Evolutionary conservation across 306 rosid species (phyloP), one percentile per base, ranked within the genome.

Genomic region (Dalbergia cultrata): DNA sequence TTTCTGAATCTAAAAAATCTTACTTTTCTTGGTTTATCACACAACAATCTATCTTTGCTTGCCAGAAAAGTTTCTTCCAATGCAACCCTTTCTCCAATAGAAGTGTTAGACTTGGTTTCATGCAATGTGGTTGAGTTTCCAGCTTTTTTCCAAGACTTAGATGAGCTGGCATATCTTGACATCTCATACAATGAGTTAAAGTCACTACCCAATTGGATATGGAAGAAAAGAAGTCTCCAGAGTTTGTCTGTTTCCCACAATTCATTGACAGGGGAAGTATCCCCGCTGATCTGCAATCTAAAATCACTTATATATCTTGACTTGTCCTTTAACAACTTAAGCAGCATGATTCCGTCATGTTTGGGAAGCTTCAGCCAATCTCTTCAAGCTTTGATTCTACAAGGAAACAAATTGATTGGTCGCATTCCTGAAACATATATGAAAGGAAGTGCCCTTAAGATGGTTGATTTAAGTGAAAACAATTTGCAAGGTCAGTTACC

Each of bases 401-500:
- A 44, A 13, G 84, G 52, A 5, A 84, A 80, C 60, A 69, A 16
- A 10, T 56, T 84, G 12, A 1, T 0, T 53, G 82, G 76, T 16
- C 9, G 2, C 17, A 75, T 75, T 80, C 76, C 82, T 45, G 79
- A 80, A 8, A 56, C 71, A 14, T 84, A 22, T 9, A 1, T 12
- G 34, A 45, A 8, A 16, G 3, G 18, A 54, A 80, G 41, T 21
- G 19, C n/a, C 5, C 17, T 75, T 0, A 22, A 3, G 21, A 12
- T 80, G 33, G 10, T 34, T 5, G 4, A 13, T 70, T 80, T 57
- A 1, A 87, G 67, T 80, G 74, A 52, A 12, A 72, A 47, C 82
- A 47, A 52, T 53, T 19, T 90, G 3, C 78, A 44, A 0, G 90
- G 97, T n/a, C 82, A 41, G 53, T 7, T 89, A 17, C 91, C 89